Base-by-base conservation (phyloP, 257 asterid species). In the Avicennia marina region DNA sequence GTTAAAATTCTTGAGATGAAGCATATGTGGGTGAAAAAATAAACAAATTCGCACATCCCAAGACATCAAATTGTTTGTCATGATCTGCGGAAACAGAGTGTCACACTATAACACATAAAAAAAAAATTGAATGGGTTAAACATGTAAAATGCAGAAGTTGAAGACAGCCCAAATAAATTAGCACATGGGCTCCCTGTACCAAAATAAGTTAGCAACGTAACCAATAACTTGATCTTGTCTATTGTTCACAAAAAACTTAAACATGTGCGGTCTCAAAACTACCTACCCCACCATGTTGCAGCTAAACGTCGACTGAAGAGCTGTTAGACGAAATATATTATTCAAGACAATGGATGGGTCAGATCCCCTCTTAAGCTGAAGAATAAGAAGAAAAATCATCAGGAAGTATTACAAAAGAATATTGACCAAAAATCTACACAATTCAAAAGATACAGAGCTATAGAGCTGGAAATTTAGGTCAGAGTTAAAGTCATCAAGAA, bases 251-350 rank as follows among this genome's bases (percentile, higher is more conserved):
- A 45, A 49, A 66, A 31, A 19, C 51, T 52, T 32, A 29, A 34
- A 29, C 45, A n/a, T 36, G 32, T 54, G 39, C 36, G 50, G 67
- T 41, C 52, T n/a, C 27, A 24, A 66, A 70, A 50, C 54, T 58
- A 75, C 96, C 78, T 75, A 93, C 98, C 98, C 98, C 76, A 93
- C 97, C 98, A 93, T 93, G 79, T 93, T 93, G 84, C 98, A 93
- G 80, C 83, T 86, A 78, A 89, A 93, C 62, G 90, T 73, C 43
- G 97, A 67, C 67, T 93, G 98, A 62, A 93, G 72, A 57, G 96
- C 81, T 31, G 98, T 93, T 45, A 65, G 84, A 61, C 98, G 94
- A 73, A 75, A 93, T 34, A 93, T 78, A 77, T 85, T 93, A 75
- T 93, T 93, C 82, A 89, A 68, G 56, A 86, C 90, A 40, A 88